Conservation (phyloP, 176 grass and related monocot genomes). For the Tillandsia leiboldiana region DNA sequence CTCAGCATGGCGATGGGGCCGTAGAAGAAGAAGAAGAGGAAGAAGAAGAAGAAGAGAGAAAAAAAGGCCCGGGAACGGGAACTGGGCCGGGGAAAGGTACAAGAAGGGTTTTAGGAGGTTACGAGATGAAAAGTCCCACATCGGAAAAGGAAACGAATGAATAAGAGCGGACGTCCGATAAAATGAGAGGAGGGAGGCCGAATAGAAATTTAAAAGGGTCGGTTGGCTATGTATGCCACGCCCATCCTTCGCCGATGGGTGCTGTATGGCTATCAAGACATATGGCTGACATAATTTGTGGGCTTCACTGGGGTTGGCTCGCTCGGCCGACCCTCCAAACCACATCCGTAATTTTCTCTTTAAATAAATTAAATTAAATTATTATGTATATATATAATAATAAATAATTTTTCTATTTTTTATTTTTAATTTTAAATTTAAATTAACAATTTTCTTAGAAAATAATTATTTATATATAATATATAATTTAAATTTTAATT, state of each 20-base stretch:
- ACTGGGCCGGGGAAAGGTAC: neutral
- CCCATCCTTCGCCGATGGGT: slow-evolving; percentile 59
- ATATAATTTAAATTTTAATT: no score
- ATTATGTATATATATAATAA: no score
- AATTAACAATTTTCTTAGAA: no score
- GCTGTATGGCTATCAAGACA: slow-evolving; percentile 99
- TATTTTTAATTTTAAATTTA: no score
- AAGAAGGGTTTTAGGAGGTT: neutral
- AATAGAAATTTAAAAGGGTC: slow-evolving; percentile 34
- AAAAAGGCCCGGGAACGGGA: neutral
- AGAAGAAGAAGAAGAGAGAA: neutral
- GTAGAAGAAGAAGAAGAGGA: slow-evolving; percentile 7
- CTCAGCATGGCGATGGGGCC: slow-evolving; percentile 19
- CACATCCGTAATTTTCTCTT: neutral
- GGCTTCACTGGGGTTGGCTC: slow-evolving; percentile 54
- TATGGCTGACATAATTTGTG: slow-evolving; percentile 97
- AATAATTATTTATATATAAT: no score
- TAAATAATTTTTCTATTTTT: no score
- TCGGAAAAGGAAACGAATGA: neutral
- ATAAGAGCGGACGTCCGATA: neutral
- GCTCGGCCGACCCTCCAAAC: slow-evolving; percentile 63
- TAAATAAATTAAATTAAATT: no score
- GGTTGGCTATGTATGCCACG: slow-evolving; percentile 86
- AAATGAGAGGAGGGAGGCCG: neutral
- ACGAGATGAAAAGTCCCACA: neutral